Conservation (phyloP, 352 stramenopile genomes). For the Globisporangium barbulae region DNA sequence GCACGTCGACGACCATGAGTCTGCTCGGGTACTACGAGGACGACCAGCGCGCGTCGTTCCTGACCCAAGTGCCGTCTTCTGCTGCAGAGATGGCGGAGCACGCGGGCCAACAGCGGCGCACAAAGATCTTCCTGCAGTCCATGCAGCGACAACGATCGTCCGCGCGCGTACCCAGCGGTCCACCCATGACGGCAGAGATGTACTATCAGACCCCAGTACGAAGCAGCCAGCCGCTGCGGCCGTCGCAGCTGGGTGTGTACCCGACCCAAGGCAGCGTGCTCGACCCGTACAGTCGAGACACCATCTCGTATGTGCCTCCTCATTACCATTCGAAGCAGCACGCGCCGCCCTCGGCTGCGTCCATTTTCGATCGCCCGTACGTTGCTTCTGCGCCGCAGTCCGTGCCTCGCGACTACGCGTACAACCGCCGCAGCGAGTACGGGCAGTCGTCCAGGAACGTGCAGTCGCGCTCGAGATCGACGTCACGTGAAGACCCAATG, state of each 20-base stretch:
- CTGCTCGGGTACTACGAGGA: conserved; percentile 71
- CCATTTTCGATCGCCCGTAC: conserved; percentile 65
- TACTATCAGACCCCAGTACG: conserved; percentile 26
- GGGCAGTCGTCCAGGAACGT: conserved; percentile 6
- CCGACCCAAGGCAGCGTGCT: conserved; percentile 30
- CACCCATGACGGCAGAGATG: conserved; percentile 17
- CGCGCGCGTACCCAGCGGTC: conserved; percentile 7
- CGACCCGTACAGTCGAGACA: conserved; percentile 30
- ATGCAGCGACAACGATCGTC: conserved; percentile 35
- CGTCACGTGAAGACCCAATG: conserved; percentile 9
- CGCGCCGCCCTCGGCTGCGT: conserved; percentile 26
- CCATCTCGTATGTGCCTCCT: conserved; percentile 24
- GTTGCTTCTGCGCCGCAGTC: conserved; percentile 5
- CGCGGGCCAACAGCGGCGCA: conserved; percentile 23
- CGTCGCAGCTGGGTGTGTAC: conserved; percentile 33
- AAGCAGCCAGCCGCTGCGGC: conserved; percentile 28
- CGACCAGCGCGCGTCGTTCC: conserved; percentile 50
- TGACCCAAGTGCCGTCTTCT: conserved; percentile 38
- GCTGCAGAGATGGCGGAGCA: conserved; percentile 15
- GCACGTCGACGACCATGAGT: conserved; percentile 54
- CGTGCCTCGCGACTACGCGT: conserved; percentile 12
- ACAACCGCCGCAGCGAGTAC: conserved; percentile 13
- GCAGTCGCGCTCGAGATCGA: conserved; percentile 3
- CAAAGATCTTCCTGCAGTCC: conserved; percentile 74
- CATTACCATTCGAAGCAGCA: conserved; percentile 1